Evolutionary conservation across 805 yeast species (phyloP), one percentile per base, ranked within the genome.

Genomic region (Brettanomyces naardenensis): DNA sequence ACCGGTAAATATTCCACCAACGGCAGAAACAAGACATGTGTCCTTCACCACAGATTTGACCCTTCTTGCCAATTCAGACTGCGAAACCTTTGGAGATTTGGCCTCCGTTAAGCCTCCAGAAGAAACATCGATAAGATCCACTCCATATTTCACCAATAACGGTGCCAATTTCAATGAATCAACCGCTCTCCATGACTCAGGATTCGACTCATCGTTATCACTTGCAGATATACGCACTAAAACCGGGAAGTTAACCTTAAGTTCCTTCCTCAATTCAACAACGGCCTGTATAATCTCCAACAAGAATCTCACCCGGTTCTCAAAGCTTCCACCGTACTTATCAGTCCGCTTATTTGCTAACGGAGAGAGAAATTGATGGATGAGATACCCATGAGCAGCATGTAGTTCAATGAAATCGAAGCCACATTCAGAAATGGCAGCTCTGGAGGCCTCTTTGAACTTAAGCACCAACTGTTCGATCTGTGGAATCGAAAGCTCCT

Each of bases 101-200:
- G 48, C 40, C 56, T 61, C 31, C 54, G 46, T 31, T 53, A 42
- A 44, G 33, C 78, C 78, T 41, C 80, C 81, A 6, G 75, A 59
- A 1, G 80, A 73, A 31, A 70, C 63, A 48, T 78, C 83, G 27
- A 77, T 44, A 14, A 75, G 54, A 41, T 72, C 75, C 33, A 77
- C 64, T 7, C 74, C 77, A 22, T 38, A 17, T 18, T 64, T 61
- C 14, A 58, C 56, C 6, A 71, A 52, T 6, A 59, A 42, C n/a
- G 61, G 58, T 1, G 69, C 63, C 28, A 73, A 50, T 39, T 58
- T 56, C 23, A 64, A 46, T 3, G 75, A 54, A 44, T 74, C 78
- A 26, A 65, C 66, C 27, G 67, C 50, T 2, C 53, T 62, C 74
- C 76, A 71, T 4, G 63, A 56, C 1, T 53, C 54, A 19, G 54